phyloP scores from a whole-genome alignment of 2,329 filamentous ascomycete species.

The Colletotrichum nymphaeae region DNA sequence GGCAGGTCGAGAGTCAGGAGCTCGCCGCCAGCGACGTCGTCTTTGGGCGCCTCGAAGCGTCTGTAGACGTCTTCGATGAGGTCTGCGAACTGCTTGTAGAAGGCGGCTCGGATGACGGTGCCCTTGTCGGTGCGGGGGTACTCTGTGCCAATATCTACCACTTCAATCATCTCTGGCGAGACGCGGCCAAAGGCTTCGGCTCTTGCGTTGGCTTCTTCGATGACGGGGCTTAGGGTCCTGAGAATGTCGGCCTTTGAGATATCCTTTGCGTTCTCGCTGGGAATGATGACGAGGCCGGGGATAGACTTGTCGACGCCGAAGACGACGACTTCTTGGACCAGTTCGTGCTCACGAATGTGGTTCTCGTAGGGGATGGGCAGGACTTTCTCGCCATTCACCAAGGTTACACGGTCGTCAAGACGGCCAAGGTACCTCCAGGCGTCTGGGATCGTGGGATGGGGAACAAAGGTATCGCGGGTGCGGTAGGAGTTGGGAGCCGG shows the following conservation, averaged over 20 bases:
- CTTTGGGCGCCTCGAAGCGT: slow-evolving; percentile 32
- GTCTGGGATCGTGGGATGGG: slow-evolving; percentile 52
- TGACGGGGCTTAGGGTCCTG: slow-evolving; percentile 58
- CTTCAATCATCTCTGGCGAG: slow-evolving; percentile 61
- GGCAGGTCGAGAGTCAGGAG: slow-evolving; percentile 25
- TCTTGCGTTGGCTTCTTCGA: slow-evolving; percentile 61
- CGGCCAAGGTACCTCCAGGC: slow-evolving; percentile 59
- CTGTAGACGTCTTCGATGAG: slow-evolving; percentile 52
- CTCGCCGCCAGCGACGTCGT: slow-evolving; percentile 12
- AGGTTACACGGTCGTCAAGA: slow-evolving; percentile 56
- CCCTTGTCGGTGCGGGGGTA: slow-evolving; percentile 64
- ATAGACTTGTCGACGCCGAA: slow-evolving; percentile 65
- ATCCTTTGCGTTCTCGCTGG: slow-evolving; percentile 54
- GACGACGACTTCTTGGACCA: slow-evolving; percentile 67
- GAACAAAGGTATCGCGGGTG: slow-evolving; percentile 56
- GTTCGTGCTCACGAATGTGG: slow-evolving; percentile 60
- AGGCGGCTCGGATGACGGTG: slow-evolving; percentile 57
- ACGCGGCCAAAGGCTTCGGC: slow-evolving; percentile 65
- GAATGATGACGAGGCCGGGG: slow-evolving; percentile 65
- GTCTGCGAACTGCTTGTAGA: slow-evolving; percentile 55
- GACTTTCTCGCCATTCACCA: slow-evolving; percentile 62
- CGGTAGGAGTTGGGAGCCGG: slow-evolving; percentile 54
- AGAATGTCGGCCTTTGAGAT: slow-evolving; percentile 59
- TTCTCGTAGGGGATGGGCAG: slow-evolving; percentile 62
- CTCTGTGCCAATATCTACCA: slow-evolving; percentile 55